Evolutionary conservation across 1,284 basidiomycete species (phyloP), one percentile per base, ranked within the genome.

Genomic region (Quambalaria eucalypti): DNA sequence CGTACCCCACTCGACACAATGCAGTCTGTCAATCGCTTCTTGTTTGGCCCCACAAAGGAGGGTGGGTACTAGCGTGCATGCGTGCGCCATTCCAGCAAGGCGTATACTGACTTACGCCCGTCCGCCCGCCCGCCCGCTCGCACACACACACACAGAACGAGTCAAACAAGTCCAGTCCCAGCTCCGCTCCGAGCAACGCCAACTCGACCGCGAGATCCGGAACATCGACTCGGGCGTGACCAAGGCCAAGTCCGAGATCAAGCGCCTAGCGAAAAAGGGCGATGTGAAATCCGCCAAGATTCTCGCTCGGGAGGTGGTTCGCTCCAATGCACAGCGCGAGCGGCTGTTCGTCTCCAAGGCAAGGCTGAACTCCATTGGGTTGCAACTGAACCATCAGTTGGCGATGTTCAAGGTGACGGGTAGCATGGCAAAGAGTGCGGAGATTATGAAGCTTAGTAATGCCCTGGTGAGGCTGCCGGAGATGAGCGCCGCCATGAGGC

Each of bases 401-500:
- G 95, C 95, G 0, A 90, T 97, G 87, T 80, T 87, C 68, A 99
- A 98, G 79, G 90, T 98, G 39, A 97, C 95, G 2, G 95, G 95
- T 7, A 85, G 90, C 23, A 80, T 99, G 66, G 91, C 96, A 78
- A 97, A 92, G 78, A 93, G 90, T 9, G 92, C 93, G 1, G 93
- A 98, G 78, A 97, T 98, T 62, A 98, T 99, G 93, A 98, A 89
- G 78, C 81, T 92, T 30, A 93, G 92, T 3, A 98, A 96, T 77
- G 80, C 86, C 48, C 82, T 98, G 46, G 81, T 98, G 69, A 91
- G 86, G 73, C 80, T 98, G 31, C 95, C 95, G 16, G 89, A 98
- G 76, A 84, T 98, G 52, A 88, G 85, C 74, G 86, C 85, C 62
- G 83, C 84, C 0, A 98, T 99, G 95, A 83, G 90, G 28, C 87